Evolutionary conservation across 2,329 filamentous ascomycete species (phyloP), one percentile per base, ranked within the genome.

Genomic region (Claviceps monticola): DNA sequence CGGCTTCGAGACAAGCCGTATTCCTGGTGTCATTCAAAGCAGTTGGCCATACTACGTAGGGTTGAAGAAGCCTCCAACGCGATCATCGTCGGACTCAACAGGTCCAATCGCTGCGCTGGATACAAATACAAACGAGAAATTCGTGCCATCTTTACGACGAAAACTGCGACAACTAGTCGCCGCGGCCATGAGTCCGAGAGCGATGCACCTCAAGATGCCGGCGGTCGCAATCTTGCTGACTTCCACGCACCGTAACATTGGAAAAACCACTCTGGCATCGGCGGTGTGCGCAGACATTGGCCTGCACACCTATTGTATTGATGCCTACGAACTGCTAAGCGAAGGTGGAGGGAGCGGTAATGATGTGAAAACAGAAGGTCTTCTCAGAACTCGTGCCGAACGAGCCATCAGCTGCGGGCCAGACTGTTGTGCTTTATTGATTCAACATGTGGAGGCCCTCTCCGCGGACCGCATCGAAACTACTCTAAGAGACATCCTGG

Each of bases 261-360:
- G 93, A 48, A 98, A 98, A 66, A 76, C 86, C n/a, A 86, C 83
- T 2, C 70, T 89, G 21, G 88, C 88, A 0, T 75, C 74, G 1
- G 79, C 80, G 44, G 89, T 90, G 4, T 95, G 89, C 64, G 78
- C 85, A 2, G 91, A 96, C 60, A 84, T 96, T 56, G 93, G 93
- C 3, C 74, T 97, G 16, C 93, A 98, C 64, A 86, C 83, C 0
- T 97, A 95, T 64, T 70, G 80, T 0, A 86, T 98, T 50, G 89
- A 97, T 64, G 86, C 88, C 0, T 95, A 95, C 61, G 93, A 98
- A 60, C 88, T 98, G 43, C 74, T 95, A 4, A 91, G 88, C n/a
- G 91, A 97, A 64, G 88, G 88, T 14, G 66, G 67, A 9, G 85
- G 84, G 1, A 88, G 88, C 50, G 88, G 88, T 8, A 84, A 86